Evolutionary conservation across 192 early-diverging fungal genomes (phyloP).

Genomic region (Coemansia furcata): DNA sequence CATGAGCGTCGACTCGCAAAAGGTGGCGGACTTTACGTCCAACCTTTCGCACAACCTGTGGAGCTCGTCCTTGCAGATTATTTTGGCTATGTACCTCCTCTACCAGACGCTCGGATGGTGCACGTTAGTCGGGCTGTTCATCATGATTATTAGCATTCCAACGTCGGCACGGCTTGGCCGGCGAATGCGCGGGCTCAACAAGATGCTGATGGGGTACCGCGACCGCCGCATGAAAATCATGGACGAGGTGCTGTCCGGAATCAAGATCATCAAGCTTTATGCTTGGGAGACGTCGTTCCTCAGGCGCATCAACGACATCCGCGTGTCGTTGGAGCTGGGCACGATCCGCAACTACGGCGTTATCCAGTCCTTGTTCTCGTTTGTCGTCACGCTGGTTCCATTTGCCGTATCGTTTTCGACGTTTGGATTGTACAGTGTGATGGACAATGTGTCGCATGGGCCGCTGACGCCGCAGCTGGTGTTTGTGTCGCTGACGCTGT

Average conservation of each 20-base stretch:
- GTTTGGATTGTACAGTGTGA: slow-evolving; percentile 46
- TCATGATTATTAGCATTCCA: slow-evolving; percentile 86
- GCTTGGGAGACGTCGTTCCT: slow-evolving; percentile 63
- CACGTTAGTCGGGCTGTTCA: slow-evolving; percentile 80
- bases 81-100: slow-evolving; percentile 74
- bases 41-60: slow-evolving; percentile 79
- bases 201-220: slow-evolving; percentile 72
- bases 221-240: slow-evolving; percentile 69
- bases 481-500: slow-evolving; percentile 52
- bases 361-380: slow-evolving; percentile 37
- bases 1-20: slow-evolving; percentile 75
- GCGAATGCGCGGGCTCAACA: slow-evolving; percentile 74
- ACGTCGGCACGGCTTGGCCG: slow-evolving; percentile 71
- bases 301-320: slow-evolving; percentile 42
- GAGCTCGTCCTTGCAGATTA: slow-evolving; percentile 83
- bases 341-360: slow-evolving; percentile 41
- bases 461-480: slow-evolving; percentile 52
- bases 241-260: slow-evolving; percentile 62
- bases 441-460: slow-evolving; percentile 36
- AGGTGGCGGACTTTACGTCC: slow-evolving; percentile 63
- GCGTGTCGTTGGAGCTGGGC: slow-evolving; percentile 35
- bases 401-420: slow-evolving; percentile 49
- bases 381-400: slow-evolving; percentile 43
- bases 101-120: slow-evolving; percentile 80
- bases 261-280: slow-evolving; percentile 71